A percentile compares a stretch with the other conserved stretches of the same genome.
These are phyloP conservation scores for Geotrichum restrictum DNA, from an alignment of 1,139 yeast genomes.

Conservation along the genomic window DNA sequence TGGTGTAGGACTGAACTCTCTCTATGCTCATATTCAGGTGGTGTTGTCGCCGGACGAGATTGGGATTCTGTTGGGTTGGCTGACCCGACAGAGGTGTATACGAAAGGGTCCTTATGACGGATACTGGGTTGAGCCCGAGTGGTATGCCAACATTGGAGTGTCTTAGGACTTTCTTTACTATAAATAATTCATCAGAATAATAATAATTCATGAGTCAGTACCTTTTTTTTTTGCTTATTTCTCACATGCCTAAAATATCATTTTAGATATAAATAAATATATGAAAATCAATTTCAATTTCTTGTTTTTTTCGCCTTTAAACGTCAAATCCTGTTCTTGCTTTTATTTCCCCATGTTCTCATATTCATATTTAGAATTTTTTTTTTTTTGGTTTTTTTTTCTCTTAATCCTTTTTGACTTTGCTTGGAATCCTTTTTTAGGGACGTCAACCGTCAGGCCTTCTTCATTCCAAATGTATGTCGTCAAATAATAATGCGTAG, in stretches of 20 bases:
- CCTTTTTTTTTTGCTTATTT: neutral
- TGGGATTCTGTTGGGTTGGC: slow-evolving; percentile 54
- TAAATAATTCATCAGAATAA: no score
- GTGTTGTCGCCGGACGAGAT: slow-evolving; percentile 52
- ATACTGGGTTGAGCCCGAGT: slow-evolving; percentile 47
- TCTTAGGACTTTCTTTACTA: neutral
- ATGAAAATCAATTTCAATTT: neutral
- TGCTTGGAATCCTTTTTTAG: no score
- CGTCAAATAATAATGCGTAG: no score
- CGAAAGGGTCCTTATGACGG: slow-evolving; percentile 45
- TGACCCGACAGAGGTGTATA: slow-evolving; percentile 45
- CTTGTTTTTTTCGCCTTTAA: neutral
- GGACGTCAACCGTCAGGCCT: no score
- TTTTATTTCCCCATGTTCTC: no score
- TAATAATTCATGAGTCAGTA: no score
- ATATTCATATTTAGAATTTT: no score
- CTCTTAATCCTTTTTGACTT: no score
- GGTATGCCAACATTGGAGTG: slow-evolving; percentile 44
- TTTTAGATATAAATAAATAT: neutral
- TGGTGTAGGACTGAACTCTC: slow-evolving; percentile 48
- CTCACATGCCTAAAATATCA: neutral
- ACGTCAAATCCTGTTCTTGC: no score
- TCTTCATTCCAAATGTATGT: no score
- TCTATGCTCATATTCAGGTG: slow-evolving; percentile 42
- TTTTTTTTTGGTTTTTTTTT: no score